Evolutionary conservation across 257 asterid species (phyloP).

Genomic region (Fraxinus anomala): DNA sequence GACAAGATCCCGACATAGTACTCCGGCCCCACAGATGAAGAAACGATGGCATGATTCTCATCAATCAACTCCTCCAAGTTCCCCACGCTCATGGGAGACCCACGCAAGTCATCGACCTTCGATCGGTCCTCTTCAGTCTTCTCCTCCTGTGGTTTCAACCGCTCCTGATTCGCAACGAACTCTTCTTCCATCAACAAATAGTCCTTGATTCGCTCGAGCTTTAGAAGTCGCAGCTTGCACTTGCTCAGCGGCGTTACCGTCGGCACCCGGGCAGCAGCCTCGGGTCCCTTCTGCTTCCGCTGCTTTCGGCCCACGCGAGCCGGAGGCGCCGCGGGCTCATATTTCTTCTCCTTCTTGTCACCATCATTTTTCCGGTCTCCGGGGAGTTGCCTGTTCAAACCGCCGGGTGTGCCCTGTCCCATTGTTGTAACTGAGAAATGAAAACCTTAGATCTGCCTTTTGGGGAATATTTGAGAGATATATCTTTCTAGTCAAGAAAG

Average conservation of each 20-base stretch:
- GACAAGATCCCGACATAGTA: constrained; percentile 74
- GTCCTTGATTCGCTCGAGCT: constrained; percentile 64
- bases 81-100: constrained; percentile 46
- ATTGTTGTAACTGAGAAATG: constrained; percentile 26
- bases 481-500: constrained; percentile 45
- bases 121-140: constrained; percentile 56
- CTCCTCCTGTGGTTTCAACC: constrained; percentile 59
- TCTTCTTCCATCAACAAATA: constrained; percentile 75
- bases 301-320: constrained; percentile 56
- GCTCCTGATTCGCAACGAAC: constrained; percentile 52
- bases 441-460: constrained; percentile 14
- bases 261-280: constrained; percentile 54
- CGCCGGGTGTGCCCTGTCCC: constrained; percentile 84
- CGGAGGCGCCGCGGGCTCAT: constrained; percentile 66
- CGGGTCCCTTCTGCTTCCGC: constrained; percentile 67
- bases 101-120: constrained; percentile 53
- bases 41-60: constrained; percentile 77
- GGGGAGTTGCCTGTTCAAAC: constrained; percentile 59
- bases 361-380: constrained; percentile 61
- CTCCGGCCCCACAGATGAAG: constrained; percentile 80
- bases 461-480: constrained; percentile 5
- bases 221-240: constrained; percentile 55
- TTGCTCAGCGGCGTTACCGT: constrained; percentile 48
- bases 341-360: constrained; percentile 71
- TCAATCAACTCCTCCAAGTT: constrained; percentile 75